Percentiles rank a stretch among this genome's conserved stretches.
Evolutionary conservation across 306 rosid species (phyloP).

Genomic region (Biancaea sappan): DNA sequence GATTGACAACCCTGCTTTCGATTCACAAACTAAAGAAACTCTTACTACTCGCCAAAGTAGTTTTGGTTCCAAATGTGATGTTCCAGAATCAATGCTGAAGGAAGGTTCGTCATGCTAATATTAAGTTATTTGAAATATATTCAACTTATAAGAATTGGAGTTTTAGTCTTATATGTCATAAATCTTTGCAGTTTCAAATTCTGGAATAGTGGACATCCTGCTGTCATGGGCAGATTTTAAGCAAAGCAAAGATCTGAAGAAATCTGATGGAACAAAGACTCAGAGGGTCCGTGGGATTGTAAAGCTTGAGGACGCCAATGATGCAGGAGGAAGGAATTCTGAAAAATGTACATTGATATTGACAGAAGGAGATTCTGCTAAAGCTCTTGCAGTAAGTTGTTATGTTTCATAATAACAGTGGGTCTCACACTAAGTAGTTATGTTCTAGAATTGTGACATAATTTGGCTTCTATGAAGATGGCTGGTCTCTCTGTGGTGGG

Average conservation of each 20-base stretch:
- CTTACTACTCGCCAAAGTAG: constrained; percentile 79
- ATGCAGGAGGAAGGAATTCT: constrained; percentile 89
- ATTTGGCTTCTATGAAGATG: constrained; percentile 53
- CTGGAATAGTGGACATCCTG: constrained; percentile 87
- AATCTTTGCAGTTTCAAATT: constrained; percentile 66
- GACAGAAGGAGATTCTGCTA: constrained; percentile 98
- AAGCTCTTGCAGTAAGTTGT: constrained; percentile 93
- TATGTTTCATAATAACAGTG: not conserved
- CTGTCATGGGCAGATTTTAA: constrained; percentile 93
- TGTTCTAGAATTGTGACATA: constrained; percentile 8
- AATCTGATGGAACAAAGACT: constrained; percentile 92
- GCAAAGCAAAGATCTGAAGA: constrained; percentile 87
- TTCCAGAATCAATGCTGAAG: constrained; percentile 71
- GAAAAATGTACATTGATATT: constrained; percentile 88
- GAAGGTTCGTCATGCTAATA: constrained; percentile 57
- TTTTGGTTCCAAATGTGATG: constrained; percentile 89
- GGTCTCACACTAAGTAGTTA: not conserved
- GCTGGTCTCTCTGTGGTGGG: constrained; percentile 97
- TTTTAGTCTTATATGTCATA: constrained; percentile 2
- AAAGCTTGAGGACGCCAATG: constrained; percentile 93
- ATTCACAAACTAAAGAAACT: constrained; percentile 96
- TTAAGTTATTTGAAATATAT: not conserved
- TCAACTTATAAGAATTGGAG: not conserved
- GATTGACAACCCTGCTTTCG: constrained; percentile 95
- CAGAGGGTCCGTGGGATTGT: constrained; percentile 78